These are phyloP conservation scores for Talaromyces sp. DNA, from an alignment of 2,329 filamentous ascomycete genomes.

Conservation along the genomic window DNA sequence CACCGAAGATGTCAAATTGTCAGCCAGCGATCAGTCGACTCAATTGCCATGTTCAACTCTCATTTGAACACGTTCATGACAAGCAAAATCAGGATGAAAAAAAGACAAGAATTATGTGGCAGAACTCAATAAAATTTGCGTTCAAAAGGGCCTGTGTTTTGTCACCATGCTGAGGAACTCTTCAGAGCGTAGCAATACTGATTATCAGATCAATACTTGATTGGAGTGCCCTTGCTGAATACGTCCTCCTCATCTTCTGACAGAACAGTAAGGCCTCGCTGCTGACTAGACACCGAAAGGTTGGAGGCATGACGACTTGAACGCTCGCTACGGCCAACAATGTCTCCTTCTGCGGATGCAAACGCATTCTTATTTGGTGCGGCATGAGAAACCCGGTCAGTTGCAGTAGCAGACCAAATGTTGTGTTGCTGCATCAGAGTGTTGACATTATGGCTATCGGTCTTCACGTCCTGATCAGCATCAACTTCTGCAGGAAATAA, in stretches of 20 bases:
- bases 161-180: background rate
- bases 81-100: background rate
- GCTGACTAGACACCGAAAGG: slow-evolving; percentile 8
- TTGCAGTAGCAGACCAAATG: slow-evolving; percentile 8
- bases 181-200: background rate
- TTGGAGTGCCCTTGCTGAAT: slow-evolving; percentile 1
- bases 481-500: background rate
- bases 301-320: slow-evolving; percentile 9
- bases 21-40: background rate
- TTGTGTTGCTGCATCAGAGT: slow-evolving; percentile 16
- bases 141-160: background rate
- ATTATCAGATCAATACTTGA: background rate
- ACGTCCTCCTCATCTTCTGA: slow-evolving; percentile 17
- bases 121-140: background rate
- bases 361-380: background rate
- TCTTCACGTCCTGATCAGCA: background rate
- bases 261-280: slow-evolving; percentile 11
- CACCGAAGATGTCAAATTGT: background rate
- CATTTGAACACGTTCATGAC: background rate
- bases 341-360: background rate
- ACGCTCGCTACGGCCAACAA: background rate
- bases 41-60: background rate
- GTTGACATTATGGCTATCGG: background rate
- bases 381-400: background rate
- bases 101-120: background rate